A percentile compares a stretch with the other conserved stretches of the same genome.
Evolutionary conservation across 768 basidiomycete genomes (phyloP).

Genomic region (Galerina sulciceps): DNA sequence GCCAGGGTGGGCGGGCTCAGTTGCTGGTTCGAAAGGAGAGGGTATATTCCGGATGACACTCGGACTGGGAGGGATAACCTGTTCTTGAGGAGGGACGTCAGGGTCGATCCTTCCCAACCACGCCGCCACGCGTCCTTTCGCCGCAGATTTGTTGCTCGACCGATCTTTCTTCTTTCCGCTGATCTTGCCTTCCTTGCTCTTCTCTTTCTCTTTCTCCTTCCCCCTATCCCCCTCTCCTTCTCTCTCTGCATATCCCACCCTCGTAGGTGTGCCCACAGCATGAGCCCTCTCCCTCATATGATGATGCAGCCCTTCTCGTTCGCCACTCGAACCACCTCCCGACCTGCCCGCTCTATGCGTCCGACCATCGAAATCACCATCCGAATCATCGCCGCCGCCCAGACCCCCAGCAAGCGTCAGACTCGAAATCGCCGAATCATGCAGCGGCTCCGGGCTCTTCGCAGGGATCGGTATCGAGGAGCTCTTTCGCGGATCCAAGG

Average conservation of each 20-base stretch:
- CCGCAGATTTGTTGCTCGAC: slow-evolving; percentile 40
- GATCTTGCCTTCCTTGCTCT: slow-evolving; percentile 26
- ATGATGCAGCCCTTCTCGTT: slow-evolving; percentile 19
- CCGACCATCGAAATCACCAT: slow-evolving; percentile 31
- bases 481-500: slow-evolving; percentile 8
- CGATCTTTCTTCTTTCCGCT: slow-evolving; percentile 31
- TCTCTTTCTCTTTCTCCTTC: slow-evolving; percentile 25
- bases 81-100: slow-evolving; percentile 55
- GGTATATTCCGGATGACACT: slow-evolving; percentile 26
- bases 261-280: slow-evolving; percentile 19
- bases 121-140: slow-evolving; percentile 75
- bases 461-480: slow-evolving; percentile 40
- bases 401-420: slow-evolving; percentile 44
- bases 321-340: slow-evolving; percentile 22
- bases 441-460: slow-evolving; percentile 39
- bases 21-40: slow-evolving; percentile 6
- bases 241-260: slow-evolving; percentile 15
- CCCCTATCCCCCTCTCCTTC: slow-evolving; percentile 22
- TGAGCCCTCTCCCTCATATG: slow-evolving; percentile 28
- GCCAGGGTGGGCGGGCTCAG: slow-evolving; percentile 13
- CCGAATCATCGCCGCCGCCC: slow-evolving; percentile 26
- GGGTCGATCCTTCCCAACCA: slow-evolving; percentile 76
- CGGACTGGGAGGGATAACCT: slow-evolving; percentile 47
- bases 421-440: slow-evolving; percentile 62
- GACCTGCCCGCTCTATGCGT: slow-evolving; percentile 33